Conservation (phyloP, 768 basidiomycete species). For the Russula olivacea region DNA sequence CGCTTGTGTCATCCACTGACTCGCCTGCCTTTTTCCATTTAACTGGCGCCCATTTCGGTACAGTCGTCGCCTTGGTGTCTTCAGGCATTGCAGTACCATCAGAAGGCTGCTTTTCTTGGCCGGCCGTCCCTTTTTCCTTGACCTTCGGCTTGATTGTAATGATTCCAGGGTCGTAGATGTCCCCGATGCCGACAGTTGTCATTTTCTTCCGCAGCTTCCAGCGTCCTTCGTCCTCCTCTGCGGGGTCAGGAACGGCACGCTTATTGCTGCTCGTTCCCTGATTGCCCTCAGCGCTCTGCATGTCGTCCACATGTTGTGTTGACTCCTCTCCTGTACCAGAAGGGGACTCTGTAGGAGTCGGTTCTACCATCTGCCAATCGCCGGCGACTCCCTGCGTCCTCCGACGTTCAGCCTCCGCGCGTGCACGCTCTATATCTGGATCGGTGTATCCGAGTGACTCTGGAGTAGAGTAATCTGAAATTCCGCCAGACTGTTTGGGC, state of each 20-base stretch:
- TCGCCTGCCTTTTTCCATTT: conserved; percentile 25
- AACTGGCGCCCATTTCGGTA: conserved; percentile 23
- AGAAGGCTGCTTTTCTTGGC: neutral
- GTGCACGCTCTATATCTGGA: conserved; percentile 60
- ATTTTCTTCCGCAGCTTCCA: conserved; percentile 70
- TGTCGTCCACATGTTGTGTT: conserved; percentile 18
- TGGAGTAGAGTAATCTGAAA: conserved; percentile 83
- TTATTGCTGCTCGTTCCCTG: conserved; percentile 25
- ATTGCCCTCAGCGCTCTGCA: conserved; percentile 24
- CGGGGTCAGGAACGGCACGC: conserved; percentile 27
- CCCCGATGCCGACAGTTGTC: conserved; percentile 54
- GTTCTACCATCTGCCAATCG: conserved; percentile 64
- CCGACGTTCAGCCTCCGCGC: conserved; percentile 54
- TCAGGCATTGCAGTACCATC: neutral
- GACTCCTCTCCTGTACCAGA: conserved; percentile 17
- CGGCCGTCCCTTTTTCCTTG: conserved; percentile 9
- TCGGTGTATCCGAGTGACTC: conserved; percentile 76
- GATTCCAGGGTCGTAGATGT: conserved; percentile 75
- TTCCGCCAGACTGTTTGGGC: conserved; percentile 55
- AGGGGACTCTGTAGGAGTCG: conserved; percentile 28
- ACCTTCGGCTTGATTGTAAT: conserved; percentile 58
- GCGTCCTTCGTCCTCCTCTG: conserved; percentile 46
- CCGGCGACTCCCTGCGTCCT: conserved; percentile 67
- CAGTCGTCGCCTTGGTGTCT: conserved; percentile 4
- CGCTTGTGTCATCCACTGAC: neutral